A percentile compares a stretch with the other conserved stretches of the same genome.
These are phyloP conservation scores for Fusarium secorum DNA, from an alignment of 2,329 filamentous ascomycete genomes.

Conservation along the genomic window DNA sequence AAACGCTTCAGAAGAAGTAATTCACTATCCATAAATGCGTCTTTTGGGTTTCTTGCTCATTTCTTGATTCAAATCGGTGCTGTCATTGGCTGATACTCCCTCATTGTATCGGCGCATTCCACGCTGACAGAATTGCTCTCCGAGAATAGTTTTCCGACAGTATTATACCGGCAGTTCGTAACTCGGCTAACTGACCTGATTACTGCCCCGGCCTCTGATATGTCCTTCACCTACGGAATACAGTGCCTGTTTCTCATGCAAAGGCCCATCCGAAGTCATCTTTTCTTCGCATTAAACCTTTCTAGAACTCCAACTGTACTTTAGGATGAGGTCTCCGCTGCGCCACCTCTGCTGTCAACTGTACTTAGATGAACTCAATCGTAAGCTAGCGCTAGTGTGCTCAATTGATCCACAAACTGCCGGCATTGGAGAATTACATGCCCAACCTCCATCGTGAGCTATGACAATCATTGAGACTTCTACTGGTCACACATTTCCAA, in stretches of 20 bases:
- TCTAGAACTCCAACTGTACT: background rate
- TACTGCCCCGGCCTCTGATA: too few relatives aligned
- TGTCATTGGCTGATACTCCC: fast-evolving
- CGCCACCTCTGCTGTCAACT: background rate
- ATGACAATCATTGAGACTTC: background rate
- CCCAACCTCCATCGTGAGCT: background rate
- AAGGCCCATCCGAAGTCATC: background rate
- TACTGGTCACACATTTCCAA: background rate
- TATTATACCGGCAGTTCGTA: background rate
- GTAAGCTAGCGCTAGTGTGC: background rate
- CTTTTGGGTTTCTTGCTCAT: fast-evolving
- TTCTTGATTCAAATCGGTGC: too few relatives aligned
- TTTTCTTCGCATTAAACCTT: background rate
- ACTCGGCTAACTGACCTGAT: background rate
- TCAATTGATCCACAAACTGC: background rate
- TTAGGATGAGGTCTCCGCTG: background rate
- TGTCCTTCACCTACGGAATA: too few relatives aligned
- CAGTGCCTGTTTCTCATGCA: too few relatives aligned
- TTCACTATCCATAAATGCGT: background rate
- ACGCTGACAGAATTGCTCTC: background rate
- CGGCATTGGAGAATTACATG: background rate
- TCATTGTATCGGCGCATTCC: too few relatives aligned
- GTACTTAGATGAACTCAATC: background rate
- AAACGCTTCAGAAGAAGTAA: fast-evolving
- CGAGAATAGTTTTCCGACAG: background rate